Conservation (phyloP, 2,329 filamentous ascomycete genomes). For the Sarocladiaceae sp. region DNA sequence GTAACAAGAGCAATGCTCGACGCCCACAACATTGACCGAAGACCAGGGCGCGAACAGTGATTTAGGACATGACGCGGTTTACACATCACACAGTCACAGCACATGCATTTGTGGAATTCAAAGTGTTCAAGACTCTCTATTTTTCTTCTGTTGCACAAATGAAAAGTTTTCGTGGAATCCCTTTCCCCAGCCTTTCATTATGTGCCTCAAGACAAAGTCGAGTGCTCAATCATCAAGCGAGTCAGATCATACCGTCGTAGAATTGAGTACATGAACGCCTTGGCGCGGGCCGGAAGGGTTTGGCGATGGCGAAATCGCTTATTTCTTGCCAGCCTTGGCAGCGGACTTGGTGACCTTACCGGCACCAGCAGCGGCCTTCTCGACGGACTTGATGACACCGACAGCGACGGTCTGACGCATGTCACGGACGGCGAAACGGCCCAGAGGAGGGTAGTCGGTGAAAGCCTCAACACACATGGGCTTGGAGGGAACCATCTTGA, state of each 20-base stretch:
- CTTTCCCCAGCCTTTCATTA: constrained; percentile 35
- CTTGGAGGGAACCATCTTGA: constrained; percentile 99
- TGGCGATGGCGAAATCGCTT: constrained; percentile 31
- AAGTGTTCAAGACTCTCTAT: constrained; percentile 42
- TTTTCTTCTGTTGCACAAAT: constrained; percentile 40
- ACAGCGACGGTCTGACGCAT: constrained; percentile 89
- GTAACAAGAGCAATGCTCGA: too few relatives aligned
- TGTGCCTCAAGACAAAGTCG: constrained; percentile 33
- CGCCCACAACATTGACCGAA: too few relatives aligned
- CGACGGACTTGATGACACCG: constrained; percentile 89
- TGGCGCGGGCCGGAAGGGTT: constrained; percentile 18
- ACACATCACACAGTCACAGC: too few relatives aligned
- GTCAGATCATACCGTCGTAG: constrained; percentile 38
- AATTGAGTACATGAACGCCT: constrained; percentile 33
- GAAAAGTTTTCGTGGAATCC: constrained; percentile 32
- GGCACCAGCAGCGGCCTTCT: constrained; percentile 50
- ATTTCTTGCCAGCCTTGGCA: constrained; percentile 71
- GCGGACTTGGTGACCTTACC: constrained; percentile 69
- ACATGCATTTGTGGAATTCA: background rate
- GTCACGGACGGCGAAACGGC: constrained; percentile 99
- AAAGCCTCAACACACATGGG: constrained; percentile 99
- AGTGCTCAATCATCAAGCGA: constrained; percentile 38
- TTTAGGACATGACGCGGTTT: too few relatives aligned
- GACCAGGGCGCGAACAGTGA: too few relatives aligned
- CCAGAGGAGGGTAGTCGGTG: constrained; percentile 98